These are phyloP conservation scores for Diophrys appendiculata DNA, from an alignment of 73 alveolate species.

Conservation along the genomic window DNA sequence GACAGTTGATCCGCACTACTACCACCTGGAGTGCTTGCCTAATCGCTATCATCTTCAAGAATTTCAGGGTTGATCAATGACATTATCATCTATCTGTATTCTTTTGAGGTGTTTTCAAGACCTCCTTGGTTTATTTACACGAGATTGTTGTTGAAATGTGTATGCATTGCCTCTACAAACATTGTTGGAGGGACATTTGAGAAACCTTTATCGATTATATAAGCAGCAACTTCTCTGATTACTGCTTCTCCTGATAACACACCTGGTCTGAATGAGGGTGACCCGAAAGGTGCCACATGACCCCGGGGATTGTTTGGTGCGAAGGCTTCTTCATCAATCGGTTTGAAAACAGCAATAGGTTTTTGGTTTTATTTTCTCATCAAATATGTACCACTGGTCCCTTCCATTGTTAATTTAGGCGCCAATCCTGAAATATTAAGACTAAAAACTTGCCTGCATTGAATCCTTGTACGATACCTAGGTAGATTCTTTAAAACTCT, in stretches of 20 bases:
- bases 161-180: slow-evolving; percentile 93
- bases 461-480: slow-evolving; percentile 73
- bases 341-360: slow-evolving; percentile 90
- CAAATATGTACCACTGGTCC: slow-evolving; percentile 95
- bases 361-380: slow-evolving; percentile 72
- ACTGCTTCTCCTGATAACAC: slow-evolving; percentile 96
- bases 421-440: slow-evolving; percentile 54
- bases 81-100: background rate
- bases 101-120: slow-evolving; percentile 34
- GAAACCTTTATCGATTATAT: slow-evolving; percentile 82
- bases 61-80: slow-evolving; percentile 8
- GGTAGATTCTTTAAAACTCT: no score
- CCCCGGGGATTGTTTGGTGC: slow-evolving; percentile 99
- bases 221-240: slow-evolving; percentile 98
- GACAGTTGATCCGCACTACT: slow-evolving; percentile 5
- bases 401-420: slow-evolving; percentile 94
- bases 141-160: slow-evolving; percentile 67
- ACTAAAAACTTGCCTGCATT: no score
- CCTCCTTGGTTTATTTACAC: slow-evolving; percentile 35
- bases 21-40: slow-evolving; percentile 26
- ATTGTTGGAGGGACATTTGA: slow-evolving; percentile 95
- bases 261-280: slow-evolving; percentile 84
- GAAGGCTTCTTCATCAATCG: slow-evolving; percentile 97
- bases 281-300: slow-evolving; percentile 81
- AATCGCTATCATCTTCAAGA: slow-evolving; percentile 47